These are phyloP conservation scores for Macadamia integrifolia DNA, from an alignment of 164 flowering plant species.

Conservation along the genomic window DNA sequence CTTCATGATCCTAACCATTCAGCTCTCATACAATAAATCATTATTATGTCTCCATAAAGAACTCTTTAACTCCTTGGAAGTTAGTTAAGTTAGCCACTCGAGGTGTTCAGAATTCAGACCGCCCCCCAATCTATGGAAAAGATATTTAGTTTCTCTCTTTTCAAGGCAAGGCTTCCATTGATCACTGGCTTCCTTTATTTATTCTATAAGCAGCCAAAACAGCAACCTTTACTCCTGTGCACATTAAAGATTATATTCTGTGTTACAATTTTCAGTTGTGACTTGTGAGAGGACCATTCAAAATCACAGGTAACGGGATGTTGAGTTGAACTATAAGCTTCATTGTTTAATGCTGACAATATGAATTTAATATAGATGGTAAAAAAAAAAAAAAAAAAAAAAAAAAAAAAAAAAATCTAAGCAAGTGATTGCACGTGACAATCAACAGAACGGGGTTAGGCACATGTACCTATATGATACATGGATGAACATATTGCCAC, in stretches of 20 bases:
- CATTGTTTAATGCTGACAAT: too few relatives aligned
- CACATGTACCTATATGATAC: too few relatives aligned
- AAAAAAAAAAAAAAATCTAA: too few relatives aligned
- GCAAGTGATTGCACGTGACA: too few relatives aligned
- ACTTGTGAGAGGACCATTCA: not conserved
- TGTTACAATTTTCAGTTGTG: not conserved
- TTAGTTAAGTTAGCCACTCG: not conserved
- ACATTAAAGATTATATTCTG: not conserved
- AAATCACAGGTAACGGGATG: too few relatives aligned
- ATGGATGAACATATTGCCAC: too few relatives aligned
- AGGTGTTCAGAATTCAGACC: not conserved
- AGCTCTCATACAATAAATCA: too few relatives aligned
- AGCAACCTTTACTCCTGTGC: not conserved
- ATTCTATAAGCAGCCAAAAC: not conserved
- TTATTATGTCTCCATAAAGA: not conserved
- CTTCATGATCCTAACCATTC: too few relatives aligned
- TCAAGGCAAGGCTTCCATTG: slow-evolving; percentile 2
- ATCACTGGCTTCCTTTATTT: not conserved
- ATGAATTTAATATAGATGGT: too few relatives aligned
- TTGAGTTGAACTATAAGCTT: too few relatives aligned
- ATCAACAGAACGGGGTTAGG: too few relatives aligned
- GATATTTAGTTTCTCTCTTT: not conserved
- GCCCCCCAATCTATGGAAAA: not conserved
- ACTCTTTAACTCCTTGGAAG: not conserved
- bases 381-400: too few relatives aligned